A percentile compares a stretch with the other conserved stretches of the same genome.
phyloP scores from a whole-genome alignment of 1,284 basidiomycete genomes.

The Caloboletus firmus region DNA sequence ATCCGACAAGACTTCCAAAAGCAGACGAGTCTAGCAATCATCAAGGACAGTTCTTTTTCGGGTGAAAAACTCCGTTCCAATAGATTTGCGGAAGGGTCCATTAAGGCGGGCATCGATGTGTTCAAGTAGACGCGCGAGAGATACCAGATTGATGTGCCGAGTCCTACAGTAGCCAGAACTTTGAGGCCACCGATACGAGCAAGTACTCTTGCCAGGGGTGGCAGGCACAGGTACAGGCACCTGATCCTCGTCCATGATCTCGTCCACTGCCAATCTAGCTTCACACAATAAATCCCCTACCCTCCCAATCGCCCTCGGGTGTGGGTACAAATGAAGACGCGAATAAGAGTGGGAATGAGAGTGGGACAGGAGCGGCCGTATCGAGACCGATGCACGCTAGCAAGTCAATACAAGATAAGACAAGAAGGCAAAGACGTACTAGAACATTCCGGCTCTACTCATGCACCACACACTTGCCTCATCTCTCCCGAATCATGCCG shows the following conservation, averaged over 20 bases:
- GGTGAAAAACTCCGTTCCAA: background rate
- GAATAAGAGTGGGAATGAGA: too few species aligned
- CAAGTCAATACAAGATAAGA: background rate
- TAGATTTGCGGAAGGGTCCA: background rate
- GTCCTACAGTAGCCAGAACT: background rate
- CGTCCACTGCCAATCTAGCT: background rate
- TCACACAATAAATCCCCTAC: too few species aligned
- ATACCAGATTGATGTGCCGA: background rate
- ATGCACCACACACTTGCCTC: constrained; percentile 39
- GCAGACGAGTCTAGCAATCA: background rate
- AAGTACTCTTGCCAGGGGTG: too few species aligned
- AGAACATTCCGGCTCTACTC: too few species aligned
- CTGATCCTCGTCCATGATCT: too few species aligned
- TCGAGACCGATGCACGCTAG: constrained; percentile 5
- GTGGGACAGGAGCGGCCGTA: constrained; percentile 39
- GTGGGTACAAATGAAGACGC: too few species aligned
- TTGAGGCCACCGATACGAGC: background rate
- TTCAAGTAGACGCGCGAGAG: background rate
- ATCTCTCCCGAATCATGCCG: too few species aligned
- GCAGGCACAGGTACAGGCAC: background rate
- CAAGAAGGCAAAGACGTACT: constrained; percentile 18
- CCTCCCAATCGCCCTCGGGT: too few species aligned
- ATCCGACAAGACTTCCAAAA: constrained; percentile 10
- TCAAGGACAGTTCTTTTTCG: too few species aligned
- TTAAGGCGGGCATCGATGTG: background rate